Evolutionary conservation across 805 yeast species (phyloP), one percentile per base, ranked within the genome.

Genomic region (Sungouiozyma intestinalis): DNA sequence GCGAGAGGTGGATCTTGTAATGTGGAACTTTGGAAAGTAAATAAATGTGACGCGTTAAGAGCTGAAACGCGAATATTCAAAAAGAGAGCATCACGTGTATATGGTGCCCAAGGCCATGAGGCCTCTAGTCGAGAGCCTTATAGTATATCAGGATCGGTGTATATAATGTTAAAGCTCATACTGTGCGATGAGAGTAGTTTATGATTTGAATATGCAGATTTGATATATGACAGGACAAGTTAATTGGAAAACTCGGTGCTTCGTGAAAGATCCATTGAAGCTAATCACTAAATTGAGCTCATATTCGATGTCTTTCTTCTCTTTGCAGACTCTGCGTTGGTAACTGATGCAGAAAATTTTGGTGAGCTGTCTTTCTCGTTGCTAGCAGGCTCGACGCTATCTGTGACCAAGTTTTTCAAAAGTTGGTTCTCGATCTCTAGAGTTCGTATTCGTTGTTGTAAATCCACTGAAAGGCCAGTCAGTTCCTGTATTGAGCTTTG

Each of bases 381-480:
- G 44, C 73, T 76, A 48, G 72, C 71, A 18, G 56, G 50, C 42
- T 75, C 44, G 21, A 17, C 40, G 6, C 37, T 36, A 36, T 41
- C 36, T 8, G 33, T 20, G 2, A 90, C 88, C 50, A 92, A 67
- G 57, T 82, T 84, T 65, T 85, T 76, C 52, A 90, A 71, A 62
- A 94, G 72, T 56, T 79, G 76, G 66, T 90, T 90, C 65, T 90
- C 98, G 94, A 86, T 85, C 64, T 88, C 94, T 50, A 90, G 67
- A 43, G 90, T 85, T 61, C 79, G 79, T 45, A 92, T 76, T 57
- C 79, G 79, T 54, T 74, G 71, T 60, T 87, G 94, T 47, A 87
- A 69, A 16, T 67, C 66, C 39, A 68, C 65, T 11, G 88, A 79
- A 47, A 75, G 64, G 21, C 83, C 87, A 50, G 77, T 78, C 52